Percentiles rank a stretch among this genome's conserved stretches.
Evolutionary conservation across 164 flowering plant species (phyloP).

Genomic region (Annona cherimola): DNA sequence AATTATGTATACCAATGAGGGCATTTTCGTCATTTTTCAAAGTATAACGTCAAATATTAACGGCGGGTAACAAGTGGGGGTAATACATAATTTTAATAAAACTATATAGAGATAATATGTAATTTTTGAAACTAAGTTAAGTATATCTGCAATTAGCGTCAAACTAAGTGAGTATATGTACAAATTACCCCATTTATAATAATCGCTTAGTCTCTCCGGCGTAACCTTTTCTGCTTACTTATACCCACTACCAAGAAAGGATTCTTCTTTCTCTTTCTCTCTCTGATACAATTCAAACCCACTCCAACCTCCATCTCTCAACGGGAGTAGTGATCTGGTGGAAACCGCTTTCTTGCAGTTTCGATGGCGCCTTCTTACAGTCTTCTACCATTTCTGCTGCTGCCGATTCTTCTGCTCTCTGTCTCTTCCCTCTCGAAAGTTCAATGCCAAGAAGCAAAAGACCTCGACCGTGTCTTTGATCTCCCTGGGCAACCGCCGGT

Average conservation of each 20-base stretch:
- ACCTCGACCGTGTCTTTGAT: constrained; percentile 33
- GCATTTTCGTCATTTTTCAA: no score
- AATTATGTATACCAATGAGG: no score
- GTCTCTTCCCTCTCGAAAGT: background rate
- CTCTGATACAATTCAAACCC: background rate
- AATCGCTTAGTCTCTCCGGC: no score
- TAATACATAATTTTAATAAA: no score
- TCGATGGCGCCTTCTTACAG: background rate
- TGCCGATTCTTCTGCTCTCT: constrained; percentile 6
- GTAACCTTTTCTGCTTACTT: no score
- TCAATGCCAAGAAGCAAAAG: constrained; percentile 3
- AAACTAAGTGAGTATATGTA: no score
- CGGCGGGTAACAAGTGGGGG: no score
- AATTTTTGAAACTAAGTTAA: no score
- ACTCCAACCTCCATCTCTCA: background rate
- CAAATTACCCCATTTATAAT: no score
- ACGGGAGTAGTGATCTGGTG: background rate
- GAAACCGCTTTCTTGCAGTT: constrained; percentile 4
- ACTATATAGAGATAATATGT: no score
- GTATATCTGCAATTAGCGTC: no score
- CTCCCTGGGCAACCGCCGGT: constrained; percentile 56
- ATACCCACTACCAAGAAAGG: background rate
- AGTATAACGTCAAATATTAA: no score
- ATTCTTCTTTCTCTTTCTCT: background rate
- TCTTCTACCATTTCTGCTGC: background rate